Base-by-base conservation (phyloP, 148 eudicot species). In the Camellia lanceoleosa region DNA sequence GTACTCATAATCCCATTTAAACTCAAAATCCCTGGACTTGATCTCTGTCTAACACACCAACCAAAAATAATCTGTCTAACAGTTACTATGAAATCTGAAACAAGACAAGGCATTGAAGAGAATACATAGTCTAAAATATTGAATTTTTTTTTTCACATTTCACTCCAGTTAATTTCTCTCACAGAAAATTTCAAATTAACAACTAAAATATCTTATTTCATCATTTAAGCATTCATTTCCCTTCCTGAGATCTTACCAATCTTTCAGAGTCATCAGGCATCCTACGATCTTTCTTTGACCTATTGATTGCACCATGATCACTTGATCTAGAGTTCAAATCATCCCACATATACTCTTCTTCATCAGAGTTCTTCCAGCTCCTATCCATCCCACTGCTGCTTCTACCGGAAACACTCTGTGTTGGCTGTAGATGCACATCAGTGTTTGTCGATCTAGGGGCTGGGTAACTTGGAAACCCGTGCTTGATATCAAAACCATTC, bases 351-450 rank as follows among this genome's bases (percentile, higher is more conserved):
- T 80, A 96, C 90, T 96, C 98, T 90, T 96, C 99, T 80, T 96
- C 99, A 73, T 92, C 98, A 70, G 97, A 89, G 86, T 90, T 87
- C 85, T 93, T 91, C 99, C 99, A 96, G 91, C 91, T 93, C 83
- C 79, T 80, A 79, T 88, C 85, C 63, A 89, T 60, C 65, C 82
- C 97, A 73, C 83, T 79, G 69, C 86, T 81, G 76, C 87, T 88
- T 87, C 82, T 88, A 68, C 85, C 84, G 54, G 86, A 63, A 73
- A 80, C 58, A 70, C 79, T 86, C 52, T 82, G 87, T 74, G 62
- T 64, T 46, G 86, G 78, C 56, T 80, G 90, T 64, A 83, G 66
- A 71, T 69, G 74, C 73, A 73, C 69, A 58, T 84, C 85, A 61
- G 76, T 42, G 52, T 79, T 83, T 59, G 84, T 80, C 47, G 82